A percentile compares a stretch with the other conserved stretches of the same genome.
Evolutionary conservation across 1,139 yeast species (phyloP).

Genomic region (Debaryomyces udenii): DNA sequence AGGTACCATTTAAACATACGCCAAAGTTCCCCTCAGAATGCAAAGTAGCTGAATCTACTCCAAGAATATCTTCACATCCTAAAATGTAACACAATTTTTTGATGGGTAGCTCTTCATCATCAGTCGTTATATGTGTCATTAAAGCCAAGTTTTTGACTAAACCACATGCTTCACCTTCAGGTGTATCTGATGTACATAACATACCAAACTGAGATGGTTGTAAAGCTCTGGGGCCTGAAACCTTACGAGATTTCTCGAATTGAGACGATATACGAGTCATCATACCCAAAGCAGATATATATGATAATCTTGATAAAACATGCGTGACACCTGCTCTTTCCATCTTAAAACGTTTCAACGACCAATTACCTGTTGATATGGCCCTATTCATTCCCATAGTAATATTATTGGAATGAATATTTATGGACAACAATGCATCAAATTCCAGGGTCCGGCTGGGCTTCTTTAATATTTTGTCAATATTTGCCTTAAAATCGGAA

Average conservation of each 20-base stretch:
- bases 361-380: constrained; percentile 98
- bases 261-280: constrained; percentile 99
- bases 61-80: constrained; percentile 86
- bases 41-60: constrained; percentile 81
- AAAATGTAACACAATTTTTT: constrained; percentile 72
- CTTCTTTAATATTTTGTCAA: constrained; percentile 89
- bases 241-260: constrained; percentile 96
- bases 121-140: constrained; percentile 99
- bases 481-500: constrained; percentile 88
- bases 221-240: constrained; percentile 97
- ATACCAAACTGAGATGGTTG: constrained; percentile 99
- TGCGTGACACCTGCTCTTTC: constrained; percentile 99
- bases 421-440: constrained; percentile 86
- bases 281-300: constrained; percentile 97
- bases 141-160: constrained; percentile 93
- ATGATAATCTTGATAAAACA: constrained; percentile 85
- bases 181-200: constrained; percentile 98
- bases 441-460: constrained; percentile 95
- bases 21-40: constrained; percentile 81
- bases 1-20: constrained; percentile 89
- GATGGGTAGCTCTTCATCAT: constrained; percentile 93
- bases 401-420: constrained; percentile 88
- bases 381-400: constrained; percentile 96
- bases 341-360: constrained; percentile 97
- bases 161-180: constrained; percentile 99